Conservation (phyloP, 495 filamentous ascomycete genomes). For the Penicillium diatomitis region DNA sequence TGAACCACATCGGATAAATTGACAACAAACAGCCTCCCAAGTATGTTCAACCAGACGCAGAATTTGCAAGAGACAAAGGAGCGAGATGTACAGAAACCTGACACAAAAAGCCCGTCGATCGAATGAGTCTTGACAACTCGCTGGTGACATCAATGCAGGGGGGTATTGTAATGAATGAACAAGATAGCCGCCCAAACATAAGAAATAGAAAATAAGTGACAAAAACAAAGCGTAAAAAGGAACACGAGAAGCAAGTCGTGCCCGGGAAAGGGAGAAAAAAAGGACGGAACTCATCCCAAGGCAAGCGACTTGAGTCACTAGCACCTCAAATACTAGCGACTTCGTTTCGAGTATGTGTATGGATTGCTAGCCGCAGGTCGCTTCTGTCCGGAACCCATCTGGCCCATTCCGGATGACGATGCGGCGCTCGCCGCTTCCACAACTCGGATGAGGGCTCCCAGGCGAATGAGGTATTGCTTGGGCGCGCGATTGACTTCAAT, state of each 20-base stretch:
- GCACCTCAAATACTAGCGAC: constrained; percentile 10
- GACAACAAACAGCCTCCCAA: neutral
- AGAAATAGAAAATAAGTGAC: neutral
- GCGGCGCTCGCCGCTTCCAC: constrained; percentile 17
- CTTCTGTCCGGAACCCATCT: constrained; percentile 24
- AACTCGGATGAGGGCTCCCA: constrained; percentile 22
- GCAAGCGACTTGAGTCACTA: too few species aligned
- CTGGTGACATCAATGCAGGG: constrained; percentile 9
- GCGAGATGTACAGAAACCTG: neutral
- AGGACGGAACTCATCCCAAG: too few species aligned
- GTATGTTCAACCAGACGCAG: neutral
- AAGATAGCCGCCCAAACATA: constrained; percentile 16
- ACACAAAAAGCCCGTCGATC: too few species aligned
- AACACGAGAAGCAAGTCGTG: neutral
- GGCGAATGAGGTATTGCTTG: constrained; percentile 25
- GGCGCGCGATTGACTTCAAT: constrained; percentile 35
- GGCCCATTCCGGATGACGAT: neutral
- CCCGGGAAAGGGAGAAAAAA: too few species aligned
- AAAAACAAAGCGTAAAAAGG: neutral
- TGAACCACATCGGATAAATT: too few species aligned
- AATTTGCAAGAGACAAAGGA: neutral
- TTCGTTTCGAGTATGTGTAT: constrained; percentile 26
- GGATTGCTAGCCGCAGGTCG: constrained; percentile 23
- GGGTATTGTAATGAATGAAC: constrained; percentile 23
- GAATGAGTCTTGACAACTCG: neutral